These are phyloP conservation scores for Sporothrix brasiliensis DNA, from an alignment of 2,329 filamentous ascomycete genomes.

Conservation along the genomic window DNA sequence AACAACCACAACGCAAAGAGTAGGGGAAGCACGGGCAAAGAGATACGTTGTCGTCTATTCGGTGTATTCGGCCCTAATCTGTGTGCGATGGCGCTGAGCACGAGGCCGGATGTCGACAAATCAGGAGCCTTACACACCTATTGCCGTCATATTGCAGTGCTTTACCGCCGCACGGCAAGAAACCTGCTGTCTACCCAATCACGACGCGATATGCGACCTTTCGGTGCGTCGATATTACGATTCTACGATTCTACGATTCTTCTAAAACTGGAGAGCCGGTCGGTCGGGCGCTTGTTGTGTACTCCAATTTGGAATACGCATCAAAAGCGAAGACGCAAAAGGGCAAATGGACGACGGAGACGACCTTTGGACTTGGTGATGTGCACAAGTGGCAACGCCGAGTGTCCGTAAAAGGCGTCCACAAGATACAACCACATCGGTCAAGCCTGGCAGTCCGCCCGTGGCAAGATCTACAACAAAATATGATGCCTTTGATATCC, in stretches of 20 bases:
- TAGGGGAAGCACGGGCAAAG: neutral
- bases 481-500: neutral
- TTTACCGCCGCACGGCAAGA: slow-evolving; percentile 9
- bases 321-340: neutral
- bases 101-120: slow-evolving; percentile 19
- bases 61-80: neutral
- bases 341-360: neutral
- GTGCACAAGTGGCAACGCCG: slow-evolving; percentile 5
- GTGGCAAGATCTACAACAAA: neutral
- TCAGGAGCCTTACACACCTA: slow-evolving; percentile 19
- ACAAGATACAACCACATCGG: neutral
- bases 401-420: slow-evolving; percentile 12
- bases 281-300: neutral
- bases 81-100: neutral
- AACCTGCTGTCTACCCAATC: slow-evolving; percentile 24
- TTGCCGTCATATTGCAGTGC: neutral
- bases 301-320: neutral
- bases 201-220: neutral
- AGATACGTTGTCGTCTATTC: neutral
- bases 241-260: neutral
- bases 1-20: neutral
- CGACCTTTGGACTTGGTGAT: neutral
- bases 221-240: slow-evolving; percentile 16
- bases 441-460: neutral
- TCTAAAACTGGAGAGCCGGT: neutral